Percentiles rank a stretch among this genome's conserved stretches.
Conservation (phyloP, 1,284 basidiomycete genomes). For the Pyrrhoderma lamaoense region DNA sequence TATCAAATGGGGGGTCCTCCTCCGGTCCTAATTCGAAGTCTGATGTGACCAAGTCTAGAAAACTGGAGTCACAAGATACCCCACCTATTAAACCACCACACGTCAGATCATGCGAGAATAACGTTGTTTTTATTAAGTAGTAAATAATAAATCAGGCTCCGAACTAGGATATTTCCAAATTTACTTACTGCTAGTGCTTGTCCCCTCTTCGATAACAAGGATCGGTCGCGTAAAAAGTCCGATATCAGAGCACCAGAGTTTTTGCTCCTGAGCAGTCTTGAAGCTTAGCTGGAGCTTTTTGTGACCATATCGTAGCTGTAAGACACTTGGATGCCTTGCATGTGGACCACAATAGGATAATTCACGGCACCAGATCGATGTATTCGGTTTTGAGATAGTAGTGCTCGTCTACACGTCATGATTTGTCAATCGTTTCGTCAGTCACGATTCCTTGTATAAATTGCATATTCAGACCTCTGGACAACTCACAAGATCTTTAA, state of each 20-base stretch:
- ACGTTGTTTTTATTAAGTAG: too few species aligned
- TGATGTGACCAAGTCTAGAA: not conserved
- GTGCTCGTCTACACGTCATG: not conserved
- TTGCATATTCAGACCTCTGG: too few species aligned
- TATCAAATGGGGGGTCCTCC: not conserved
- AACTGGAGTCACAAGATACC: not conserved
- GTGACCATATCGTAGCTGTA: not conserved
- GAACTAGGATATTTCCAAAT: not conserved
- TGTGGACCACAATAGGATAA: slow-evolving; percentile 1
- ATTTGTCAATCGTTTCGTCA: not conserved
- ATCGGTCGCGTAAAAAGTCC: slow-evolving; percentile 7
- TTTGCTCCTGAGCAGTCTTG: slow-evolving; percentile 6
- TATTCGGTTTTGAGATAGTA: slow-evolving; percentile 1
- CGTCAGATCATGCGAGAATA: too few species aligned
- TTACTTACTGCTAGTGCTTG: not conserved
- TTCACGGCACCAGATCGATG: slow-evolving; percentile 1
- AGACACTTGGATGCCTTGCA: not conserved
- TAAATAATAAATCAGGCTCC: too few species aligned
- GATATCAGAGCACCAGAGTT: slow-evolving; percentile 8
- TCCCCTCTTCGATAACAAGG: slow-evolving; percentile 11
- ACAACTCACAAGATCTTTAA: slow-evolving; percentile 12
- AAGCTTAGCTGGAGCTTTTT: slow-evolving; percentile 8
- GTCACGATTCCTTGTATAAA: too few species aligned
- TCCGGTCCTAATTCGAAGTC: not conserved
- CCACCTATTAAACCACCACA: not conserved